Base-by-base conservation (phyloP, 192 early-diverging fungal species). In the Paraglomus occultum region DNA sequence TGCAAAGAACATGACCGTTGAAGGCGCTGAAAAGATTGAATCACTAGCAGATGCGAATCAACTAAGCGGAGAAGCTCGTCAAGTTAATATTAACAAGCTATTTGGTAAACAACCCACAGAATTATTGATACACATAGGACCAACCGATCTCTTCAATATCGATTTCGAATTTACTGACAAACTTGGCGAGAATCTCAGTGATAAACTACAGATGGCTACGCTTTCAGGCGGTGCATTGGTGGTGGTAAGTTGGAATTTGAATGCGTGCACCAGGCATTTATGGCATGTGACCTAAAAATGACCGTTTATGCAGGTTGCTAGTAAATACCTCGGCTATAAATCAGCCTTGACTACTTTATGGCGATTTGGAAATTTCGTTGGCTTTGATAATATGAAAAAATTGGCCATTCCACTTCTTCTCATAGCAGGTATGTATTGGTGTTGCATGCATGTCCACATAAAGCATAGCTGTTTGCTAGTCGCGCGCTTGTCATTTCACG, bases 371-470 rank as follows among this genome's bases (percentile, higher is more conserved):
- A 84, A 78, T 76, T 81, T 90, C 53, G 71, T 90, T 52, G 85
- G 88, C 52, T 73, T 85, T 7, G 83, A 85, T 53, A 81, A 85
- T 67, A 78, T 85, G 39, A 86, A 85, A 72, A 83, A 78, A 72
- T 83, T 83, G 83, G 79, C 77, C 22, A 72, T 87, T 15, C 89
- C 89, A 59, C 71, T 82, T 58, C 66, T 88, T 64, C 69, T 83
- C 72, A 42, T 85, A 76, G 80, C 84, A 76, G 74, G 85, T 82
- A 50, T 73, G 80, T 52, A 64, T 77, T 47, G 76, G 79, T 31
- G 78, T 63, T 73, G 74, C 18, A 63, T 14, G 8, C 15, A 18
- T 4, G 51, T 18, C 12, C 48, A 18, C 2, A n/a, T 52, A 5
- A 42, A 48, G 46, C 23, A 49, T 8, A 44, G 17, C 14, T 17